Evolutionary conservation across 768 basidiomycete species (phyloP).

Genomic region (Trametes maxima): DNA sequence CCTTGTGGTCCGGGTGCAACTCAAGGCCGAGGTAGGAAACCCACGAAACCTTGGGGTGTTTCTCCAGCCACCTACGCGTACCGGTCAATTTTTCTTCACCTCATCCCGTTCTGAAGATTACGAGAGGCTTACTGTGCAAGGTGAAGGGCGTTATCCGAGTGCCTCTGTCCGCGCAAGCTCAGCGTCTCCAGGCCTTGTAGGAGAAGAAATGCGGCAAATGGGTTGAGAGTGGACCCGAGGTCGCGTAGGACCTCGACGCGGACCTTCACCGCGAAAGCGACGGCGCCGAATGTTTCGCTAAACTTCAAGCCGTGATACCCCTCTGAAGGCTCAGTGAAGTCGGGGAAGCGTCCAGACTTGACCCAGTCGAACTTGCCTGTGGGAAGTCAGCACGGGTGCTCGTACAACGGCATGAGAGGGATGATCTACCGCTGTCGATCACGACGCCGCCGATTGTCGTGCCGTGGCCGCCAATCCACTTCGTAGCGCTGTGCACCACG

Average conservation of each 20-base stretch:
- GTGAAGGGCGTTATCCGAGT: constrained; percentile 68
- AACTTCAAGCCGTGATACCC: constrained; percentile 76
- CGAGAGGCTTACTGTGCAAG: constrained; percentile 51
- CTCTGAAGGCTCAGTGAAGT: constrained; percentile 72
- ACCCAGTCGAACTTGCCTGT: constrained; percentile 75
- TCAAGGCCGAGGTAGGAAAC: constrained; percentile 76
- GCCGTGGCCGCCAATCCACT: constrained; percentile 85
- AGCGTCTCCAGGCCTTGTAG: constrained; percentile 83
- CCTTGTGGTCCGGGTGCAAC: constrained; percentile 59
- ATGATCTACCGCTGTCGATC: constrained; percentile 60
- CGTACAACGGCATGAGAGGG: not conserved
- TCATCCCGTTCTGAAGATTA: not conserved
- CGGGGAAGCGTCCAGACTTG: constrained; percentile 67
- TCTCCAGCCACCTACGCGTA: constrained; percentile 50
- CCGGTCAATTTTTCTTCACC: not conserved
- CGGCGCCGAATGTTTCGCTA: constrained; percentile 62
- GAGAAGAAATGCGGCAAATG: constrained; percentile 74
- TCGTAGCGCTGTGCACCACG: constrained; percentile 78
- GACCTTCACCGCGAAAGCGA: constrained; percentile 69
- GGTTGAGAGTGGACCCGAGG: constrained; percentile 64
- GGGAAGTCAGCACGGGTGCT: not conserved
- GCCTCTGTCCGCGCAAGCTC: constrained; percentile 68
- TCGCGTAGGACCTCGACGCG: constrained; percentile 67
- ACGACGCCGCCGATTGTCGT: constrained; percentile 79
- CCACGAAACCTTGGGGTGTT: constrained; percentile 71